Base-by-base conservation (phyloP, 495 filamentous ascomycete genomes). In the Aspergillus cavernicola region DNA sequence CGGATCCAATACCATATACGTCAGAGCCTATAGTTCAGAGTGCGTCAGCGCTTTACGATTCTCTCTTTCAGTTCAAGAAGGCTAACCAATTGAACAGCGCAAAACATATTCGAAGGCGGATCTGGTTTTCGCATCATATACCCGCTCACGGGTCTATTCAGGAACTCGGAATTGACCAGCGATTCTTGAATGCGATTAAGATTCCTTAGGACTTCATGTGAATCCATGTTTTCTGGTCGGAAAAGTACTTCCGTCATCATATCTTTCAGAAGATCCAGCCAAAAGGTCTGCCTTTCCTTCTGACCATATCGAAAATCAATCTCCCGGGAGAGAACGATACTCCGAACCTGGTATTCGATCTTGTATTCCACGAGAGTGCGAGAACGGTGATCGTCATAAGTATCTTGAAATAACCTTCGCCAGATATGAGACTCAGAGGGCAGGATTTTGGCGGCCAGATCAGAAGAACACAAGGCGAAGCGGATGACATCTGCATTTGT, bases 61-160 rank as follows among this genome's bases (percentile, higher is more conserved):
- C 13, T 37, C 18, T 15, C 16, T 16, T 32, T 28, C 26, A 6
- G 15, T 6, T 18, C 0, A 18, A 15, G 15, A 39, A 20, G 10
- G 46, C 45, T 49, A 49, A 74, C 69, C 53, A 72, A 42, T 26
- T 72, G 71, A 19, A 72, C 43, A 4, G 60, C 58, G 39, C 63
- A 68, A 35, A 67, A 69, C 1, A 60, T 22, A 19, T 64, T 55
- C 1, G 60, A 62, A 32, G 57, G 60, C 2, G 50, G 31, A 15
- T 43, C 36, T 11, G 43, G 31, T 6, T 43, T 48, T 4, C 29
- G 19, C 18, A 40, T 31, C n/a, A 50, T 28, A 42, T 60, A 47
- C 2, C 56, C 46, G 23, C 32, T 48, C 5, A 57, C 37, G 10
- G 65, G 66, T 19, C 53, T 53, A n/a, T 48, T 59, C 5, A 74